A percentile compares a stretch with the other conserved stretches of the same genome.
These are phyloP conservation scores for Trebouxiophyceae sp. DNA, from an alignment of 163 green algal genomes.

Conservation along the genomic window DNA sequence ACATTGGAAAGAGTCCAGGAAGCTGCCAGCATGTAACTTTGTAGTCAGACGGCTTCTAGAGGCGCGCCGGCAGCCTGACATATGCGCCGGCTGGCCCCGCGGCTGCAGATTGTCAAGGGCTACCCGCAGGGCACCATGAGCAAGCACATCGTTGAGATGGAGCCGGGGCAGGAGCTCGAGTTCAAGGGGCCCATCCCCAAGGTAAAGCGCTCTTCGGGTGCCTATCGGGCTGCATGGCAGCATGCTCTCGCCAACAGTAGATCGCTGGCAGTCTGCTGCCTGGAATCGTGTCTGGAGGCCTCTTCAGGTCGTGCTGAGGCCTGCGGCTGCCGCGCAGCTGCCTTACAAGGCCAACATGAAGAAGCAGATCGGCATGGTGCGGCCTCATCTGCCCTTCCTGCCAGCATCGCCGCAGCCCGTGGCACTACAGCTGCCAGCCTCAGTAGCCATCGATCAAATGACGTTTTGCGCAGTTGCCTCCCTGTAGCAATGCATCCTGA, in stretches of 20 bases:
- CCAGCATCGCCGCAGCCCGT: too few relatives aligned
- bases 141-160: slow-evolving; percentile 39
- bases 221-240: too few relatives aligned
- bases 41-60: too few relatives aligned
- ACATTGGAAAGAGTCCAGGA: too few relatives aligned
- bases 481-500: too few relatives aligned
- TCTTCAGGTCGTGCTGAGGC: too few relatives aligned
- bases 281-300: too few relatives aligned
- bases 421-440: too few relatives aligned
- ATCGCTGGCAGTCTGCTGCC: too few relatives aligned
- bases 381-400: neutral
- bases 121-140: slow-evolving; percentile 43
- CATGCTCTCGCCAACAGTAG: too few relatives aligned
- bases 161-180: slow-evolving; percentile 32
- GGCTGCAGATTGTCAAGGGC: slow-evolving; percentile 13
- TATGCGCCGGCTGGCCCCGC: slow-evolving; percentile 4
- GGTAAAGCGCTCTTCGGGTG: too few relatives aligned
- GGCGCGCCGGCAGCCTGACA: neutral
- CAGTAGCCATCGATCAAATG: neutral
- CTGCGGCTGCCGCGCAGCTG: neutral
- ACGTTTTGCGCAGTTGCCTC: too few relatives aligned
- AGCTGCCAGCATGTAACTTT: neutral
- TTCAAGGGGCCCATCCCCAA: slow-evolving; percentile 57
- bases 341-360: slow-evolving; percentile 53
- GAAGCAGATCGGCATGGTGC: slow-evolving; percentile 52